A percentile compares a stretch with the other conserved stretches of the same genome.
Evolutionary conservation across 2,329 filamentous ascomycete species (phyloP).

Genomic region (Xylariomycetidae sp.): DNA sequence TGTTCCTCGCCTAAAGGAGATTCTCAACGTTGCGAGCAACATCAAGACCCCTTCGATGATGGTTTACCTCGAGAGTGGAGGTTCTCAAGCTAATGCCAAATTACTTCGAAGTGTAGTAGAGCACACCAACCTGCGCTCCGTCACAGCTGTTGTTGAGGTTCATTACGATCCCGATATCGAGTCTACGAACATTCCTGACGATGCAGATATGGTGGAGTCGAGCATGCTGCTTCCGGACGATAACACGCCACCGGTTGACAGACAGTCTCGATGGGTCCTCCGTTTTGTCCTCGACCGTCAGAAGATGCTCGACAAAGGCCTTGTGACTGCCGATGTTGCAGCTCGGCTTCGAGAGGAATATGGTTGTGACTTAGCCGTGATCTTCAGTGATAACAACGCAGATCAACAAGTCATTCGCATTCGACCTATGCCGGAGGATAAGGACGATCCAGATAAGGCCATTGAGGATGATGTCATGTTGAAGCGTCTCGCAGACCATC

Average conservation of each 20-base stretch:
- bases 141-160: slow-evolving; percentile 89
- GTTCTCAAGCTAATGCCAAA: slow-evolving; percentile 77
- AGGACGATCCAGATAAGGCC: slow-evolving; percentile 58
- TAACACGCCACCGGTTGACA: slow-evolving; percentile 52
- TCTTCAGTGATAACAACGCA: slow-evolving; percentile 97
- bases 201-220: slow-evolving; percentile 91
- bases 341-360: slow-evolving; percentile 86
- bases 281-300: slow-evolving; percentile 90
- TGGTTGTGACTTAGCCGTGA: slow-evolving; percentile 77
- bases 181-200: slow-evolving; percentile 78
- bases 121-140: slow-evolving; percentile 87
- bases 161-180: slow-evolving; percentile 95
- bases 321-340: slow-evolving; percentile 89
- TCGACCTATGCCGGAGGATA: slow-evolving; percentile 69
- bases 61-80: slow-evolving; percentile 70
- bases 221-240: slow-evolving; percentile 95
- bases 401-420: slow-evolving; percentile 93
- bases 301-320: slow-evolving; percentile 90
- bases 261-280: slow-evolving; percentile 91
- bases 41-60: slow-evolving; percentile 99
- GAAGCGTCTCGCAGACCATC: slow-evolving; percentile 85
- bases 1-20: slow-evolving; percentile 98
- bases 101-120: slow-evolving; percentile 83
- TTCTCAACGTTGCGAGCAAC: slow-evolving; percentile 94
- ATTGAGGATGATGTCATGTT: slow-evolving; percentile 89